Evolutionary conservation across 2,329 filamentous ascomycete species (phyloP), one percentile per base, ranked within the genome.

Genomic region (Cladosporium sp.): DNA sequence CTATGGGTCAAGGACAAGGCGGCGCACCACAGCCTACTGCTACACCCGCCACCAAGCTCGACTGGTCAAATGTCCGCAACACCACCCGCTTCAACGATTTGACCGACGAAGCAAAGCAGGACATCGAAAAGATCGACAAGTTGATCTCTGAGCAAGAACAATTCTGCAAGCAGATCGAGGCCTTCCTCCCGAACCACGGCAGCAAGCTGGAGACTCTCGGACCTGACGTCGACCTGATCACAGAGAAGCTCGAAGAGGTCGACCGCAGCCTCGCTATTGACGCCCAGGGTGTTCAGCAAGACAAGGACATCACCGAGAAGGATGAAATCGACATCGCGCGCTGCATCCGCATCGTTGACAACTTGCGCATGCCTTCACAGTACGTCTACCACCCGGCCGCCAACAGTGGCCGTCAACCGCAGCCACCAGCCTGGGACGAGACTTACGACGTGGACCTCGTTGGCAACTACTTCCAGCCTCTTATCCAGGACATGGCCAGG

Each of bases 71-170:
- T 75, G 83, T 98, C 67, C 88, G 92, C 62, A 90, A 91, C 18
- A 96, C 93, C 0, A 97, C 93, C 3, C 92, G 95, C 68, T 97
- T 95, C 82, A 92, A 93, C 75, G 94, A 97, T 78, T 88, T 97
- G 32, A 88, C 91, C 67, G 90, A 94, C 71, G 88, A 92, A 34
- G 83, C 97, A 18, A 92, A 96, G 75, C 87, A 88, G 68, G 82
- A 92, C 71, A 91, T 99, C 68, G 87, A 92, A 68, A 80, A 84
- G 11, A 87, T 96, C 69, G 94, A 99, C 78, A 86, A 87, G 66
- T 87, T 90, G 70, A 94, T 99, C 72, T 87, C 92, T 72, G 85
- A 86, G 64, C 92, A 95, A 75, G 93, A 96, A 74, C 78, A 82
- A 67, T 89, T 90, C 78, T 90, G 92, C 75, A 87, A 90, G 71